These are phyloP conservation scores for Penicillium hesseltinei DNA, from an alignment of 2,329 filamentous ascomycete genomes.

Conservation along the genomic window DNA sequence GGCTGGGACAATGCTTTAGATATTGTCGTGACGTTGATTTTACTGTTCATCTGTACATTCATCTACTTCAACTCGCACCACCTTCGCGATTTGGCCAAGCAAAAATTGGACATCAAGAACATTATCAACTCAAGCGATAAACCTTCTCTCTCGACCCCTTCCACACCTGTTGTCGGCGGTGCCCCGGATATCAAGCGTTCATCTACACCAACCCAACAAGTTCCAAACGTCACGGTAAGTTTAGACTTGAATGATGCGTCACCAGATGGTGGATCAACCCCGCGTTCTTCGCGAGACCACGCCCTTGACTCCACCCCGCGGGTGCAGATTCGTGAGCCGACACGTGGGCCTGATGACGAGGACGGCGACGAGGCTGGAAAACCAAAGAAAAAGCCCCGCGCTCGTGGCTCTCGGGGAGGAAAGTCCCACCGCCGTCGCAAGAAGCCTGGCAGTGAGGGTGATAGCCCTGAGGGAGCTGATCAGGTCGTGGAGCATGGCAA, in stretches of 20 bases:
- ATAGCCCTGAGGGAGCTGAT: constrained; percentile 58
- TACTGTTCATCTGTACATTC: constrained; percentile 42
- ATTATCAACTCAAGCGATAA: constrained; percentile 43
- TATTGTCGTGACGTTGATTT: constrained; percentile 43
- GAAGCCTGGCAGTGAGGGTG: constrained; percentile 54
- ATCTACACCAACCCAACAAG: constrained; percentile 21
- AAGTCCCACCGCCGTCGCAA: constrained; percentile 58
- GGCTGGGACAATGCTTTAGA: constrained; percentile 47
- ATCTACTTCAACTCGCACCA: constrained; percentile 45
- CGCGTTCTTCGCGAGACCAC: constrained; percentile 26
- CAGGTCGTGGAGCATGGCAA: constrained; percentile 59
- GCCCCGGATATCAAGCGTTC: constrained; percentile 29
- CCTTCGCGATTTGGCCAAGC: constrained; percentile 42
- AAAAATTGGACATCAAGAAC: constrained; percentile 47
- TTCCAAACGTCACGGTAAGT: constrained; percentile 34
- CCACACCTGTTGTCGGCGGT: constrained; percentile 36
- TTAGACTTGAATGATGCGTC: constrained; percentile 25
- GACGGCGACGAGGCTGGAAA: constrained; percentile 39
- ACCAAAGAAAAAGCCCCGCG: constrained; percentile 66
- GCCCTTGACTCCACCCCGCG: constrained; percentile 30
- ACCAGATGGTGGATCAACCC: constrained; percentile 29
- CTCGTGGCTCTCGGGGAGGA: constrained; percentile 67
- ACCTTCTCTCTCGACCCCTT: constrained; percentile 37
- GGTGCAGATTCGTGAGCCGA: constrained; percentile 43
- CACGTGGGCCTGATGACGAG: constrained; percentile 33